Evolutionary conservation across 139 green algal genomes (phyloP), one percentile per base, ranked within the genome.

Genomic region (Chlamydomonas schloesseri): DNA sequence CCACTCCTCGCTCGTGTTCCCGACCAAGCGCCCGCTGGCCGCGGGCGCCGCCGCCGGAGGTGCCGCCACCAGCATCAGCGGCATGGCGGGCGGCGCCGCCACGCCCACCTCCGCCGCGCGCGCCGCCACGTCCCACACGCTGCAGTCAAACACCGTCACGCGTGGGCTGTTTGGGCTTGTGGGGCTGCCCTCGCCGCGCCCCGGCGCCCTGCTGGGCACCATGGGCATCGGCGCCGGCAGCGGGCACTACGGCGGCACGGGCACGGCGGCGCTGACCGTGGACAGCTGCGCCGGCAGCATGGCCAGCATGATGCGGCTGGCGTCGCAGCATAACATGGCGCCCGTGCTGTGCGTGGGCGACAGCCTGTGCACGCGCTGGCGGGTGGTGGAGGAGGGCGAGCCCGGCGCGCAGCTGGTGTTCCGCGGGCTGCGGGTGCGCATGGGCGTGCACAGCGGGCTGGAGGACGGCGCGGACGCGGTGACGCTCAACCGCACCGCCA

Each of bases 291-390:
- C 47, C 8, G 79, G 18, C 65, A 70, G 46, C 79, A 76, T 85
- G 79, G 79, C 79, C 4, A 29, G 10, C 79, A 85, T 85, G 79
- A 85, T 85, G 79, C 79, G 79, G 5, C 67, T 85, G 67, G 79
- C 79, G 23, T 77, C 67, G 50, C 65, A 85, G 31, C 79, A 85
- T n/a, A 85, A 85, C 79, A 67, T 84, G 42, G n/a, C n/a, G n/a
- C n/a, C n/a, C n/a, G n/a, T 50, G 42, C 79, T 75, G 47, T 31
- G 17, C 15, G 79, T 85, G 67, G 79, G 79, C 26, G 79, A 88
- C 57, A 65, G 50, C 55, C 82, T 88, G 29, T 80, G 73, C 57
- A 67, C 34, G 31, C 33, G 70, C 14, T 87, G 82, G 58, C 60
- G 60, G 34, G 71, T 73, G 71, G 82, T 87, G 70, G 82, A 87